Conservation (phyloP, 2,329 filamentous ascomycete genomes). For the Phaeosphaeria sp. region DNA sequence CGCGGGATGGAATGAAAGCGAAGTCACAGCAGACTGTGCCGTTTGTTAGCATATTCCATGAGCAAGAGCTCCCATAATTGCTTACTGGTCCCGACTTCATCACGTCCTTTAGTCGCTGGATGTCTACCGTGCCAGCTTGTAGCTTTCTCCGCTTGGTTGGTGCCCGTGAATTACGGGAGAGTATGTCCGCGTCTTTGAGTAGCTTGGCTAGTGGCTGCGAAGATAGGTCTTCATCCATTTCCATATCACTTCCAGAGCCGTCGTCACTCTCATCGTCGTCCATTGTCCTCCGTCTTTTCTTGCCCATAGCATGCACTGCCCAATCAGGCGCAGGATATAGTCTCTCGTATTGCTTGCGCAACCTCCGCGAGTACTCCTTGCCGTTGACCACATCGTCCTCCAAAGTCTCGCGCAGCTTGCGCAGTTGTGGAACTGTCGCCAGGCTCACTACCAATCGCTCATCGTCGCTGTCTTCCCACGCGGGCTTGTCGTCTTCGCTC, state of each 20-base stretch:
- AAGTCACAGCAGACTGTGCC: constrained; percentile 73
- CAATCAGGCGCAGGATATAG: constrained; percentile 69
- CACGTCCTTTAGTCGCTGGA: constrained; percentile 88
- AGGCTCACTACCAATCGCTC: constrained; percentile 86
- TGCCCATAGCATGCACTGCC: constrained; percentile 58
- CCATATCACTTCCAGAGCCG: constrained; percentile 64
- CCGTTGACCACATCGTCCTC: constrained; percentile 87
- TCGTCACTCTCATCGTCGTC: constrained; percentile 51
- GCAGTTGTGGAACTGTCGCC: constrained; percentile 73
- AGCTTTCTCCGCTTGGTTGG: constrained; percentile 71
- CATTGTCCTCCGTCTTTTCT: constrained; percentile 57
- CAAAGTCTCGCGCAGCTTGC: constrained; percentile 82
- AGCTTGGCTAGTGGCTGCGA: constrained; percentile 80
- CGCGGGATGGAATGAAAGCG: constrained; percentile 86
- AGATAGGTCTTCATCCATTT: constrained; percentile 60
- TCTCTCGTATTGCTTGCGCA: constrained; percentile 78
- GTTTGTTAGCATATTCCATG: constrained; percentile 16
- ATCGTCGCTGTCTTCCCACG: constrained; percentile 96
- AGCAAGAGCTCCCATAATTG: constrained; percentile 4
- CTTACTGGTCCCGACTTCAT: constrained; percentile 73
- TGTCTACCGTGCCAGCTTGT: constrained; percentile 86
- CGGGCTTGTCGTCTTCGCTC: constrained; percentile 57
- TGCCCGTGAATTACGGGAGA: constrained; percentile 62
- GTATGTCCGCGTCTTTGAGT: constrained; percentile 74
- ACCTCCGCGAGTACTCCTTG: constrained; percentile 79